Evolutionary conservation across 2,329 filamentous ascomycete species (phyloP).

Genomic region (Knufia fluminis): DNA sequence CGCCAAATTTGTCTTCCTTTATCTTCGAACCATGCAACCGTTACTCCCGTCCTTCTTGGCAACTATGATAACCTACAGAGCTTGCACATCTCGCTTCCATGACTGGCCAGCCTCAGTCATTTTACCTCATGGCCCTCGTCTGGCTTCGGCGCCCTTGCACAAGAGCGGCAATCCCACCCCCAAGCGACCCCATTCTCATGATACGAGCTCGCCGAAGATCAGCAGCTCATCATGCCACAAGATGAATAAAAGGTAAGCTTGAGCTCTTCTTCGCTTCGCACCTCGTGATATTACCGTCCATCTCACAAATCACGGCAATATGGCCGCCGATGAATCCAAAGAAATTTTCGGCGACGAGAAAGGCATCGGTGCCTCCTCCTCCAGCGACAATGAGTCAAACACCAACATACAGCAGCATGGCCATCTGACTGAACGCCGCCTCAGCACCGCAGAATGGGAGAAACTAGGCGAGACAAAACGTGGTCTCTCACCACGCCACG

Average conservation of each 20-base stretch:
- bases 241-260: neutral
- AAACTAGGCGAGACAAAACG: slow-evolving; percentile 22
- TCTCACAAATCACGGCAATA: neutral
- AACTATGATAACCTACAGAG: too few relatives aligned
- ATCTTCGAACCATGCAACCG: too few relatives aligned
- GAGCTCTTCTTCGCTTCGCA: too few relatives aligned
- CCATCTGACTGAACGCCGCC: too few relatives aligned
- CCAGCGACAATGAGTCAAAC: neutral
- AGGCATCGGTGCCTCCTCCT: neutral
- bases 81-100: neutral
- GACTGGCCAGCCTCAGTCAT: neutral
- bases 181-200: neutral
- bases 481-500: slow-evolving; percentile 28
- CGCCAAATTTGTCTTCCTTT: too few relatives aligned
- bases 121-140: too few relatives aligned
- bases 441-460: slow-evolving; percentile 14
- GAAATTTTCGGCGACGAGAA: neutral
- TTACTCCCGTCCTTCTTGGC: too few relatives aligned
- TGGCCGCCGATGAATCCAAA: neutral
- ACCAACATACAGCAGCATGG: slow-evolving; percentile 6
- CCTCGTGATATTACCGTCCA: too few relatives aligned
- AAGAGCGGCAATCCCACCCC: neutral
- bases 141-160: neutral
- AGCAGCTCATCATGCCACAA: neutral
- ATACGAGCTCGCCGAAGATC: neutral